Conservation (phyloP, 768 basidiomycete genomes). For the Lactarius evosmus region DNA sequence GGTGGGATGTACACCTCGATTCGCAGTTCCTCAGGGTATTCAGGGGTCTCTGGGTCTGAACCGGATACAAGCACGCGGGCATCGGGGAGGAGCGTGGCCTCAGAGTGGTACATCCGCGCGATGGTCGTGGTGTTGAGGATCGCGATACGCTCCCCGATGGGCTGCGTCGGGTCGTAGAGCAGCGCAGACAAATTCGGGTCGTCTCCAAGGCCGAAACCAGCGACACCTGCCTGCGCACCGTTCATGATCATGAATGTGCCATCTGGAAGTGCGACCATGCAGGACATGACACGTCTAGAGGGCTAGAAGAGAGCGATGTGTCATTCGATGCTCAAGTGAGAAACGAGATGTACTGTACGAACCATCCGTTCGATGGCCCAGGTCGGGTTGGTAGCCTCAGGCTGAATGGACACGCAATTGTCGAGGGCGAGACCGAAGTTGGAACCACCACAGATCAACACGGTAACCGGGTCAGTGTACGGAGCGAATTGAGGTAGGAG, state of each 20-base stretch:
- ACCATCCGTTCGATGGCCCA: conserved; percentile 84
- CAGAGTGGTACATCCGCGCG: conserved; percentile 75
- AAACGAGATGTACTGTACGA: conserved; percentile 27
- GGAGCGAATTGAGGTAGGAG: conserved; percentile 69
- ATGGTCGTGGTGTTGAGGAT: conserved; percentile 67
- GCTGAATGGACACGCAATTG: conserved; percentile 67
- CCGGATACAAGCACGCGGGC: conserved; percentile 74
- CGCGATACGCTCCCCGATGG: conserved; percentile 60
- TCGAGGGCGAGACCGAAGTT: conserved; percentile 55
- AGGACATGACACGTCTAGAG: conserved; percentile 71
- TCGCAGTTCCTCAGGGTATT: conserved; percentile 75
- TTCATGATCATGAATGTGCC: conserved; percentile 78
- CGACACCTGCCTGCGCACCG: conserved; percentile 65
- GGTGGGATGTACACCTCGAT: conserved; percentile 82
- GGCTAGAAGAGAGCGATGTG: conserved; percentile 42
- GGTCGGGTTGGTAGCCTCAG: conserved; percentile 56
- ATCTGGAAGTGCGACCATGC: conserved; percentile 67
- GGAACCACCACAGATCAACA: conserved; percentile 77
- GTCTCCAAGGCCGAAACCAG: conserved; percentile 67
- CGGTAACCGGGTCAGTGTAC: conserved; percentile 65
- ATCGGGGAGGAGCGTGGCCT: conserved; percentile 69
- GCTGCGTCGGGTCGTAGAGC: conserved; percentile 64
- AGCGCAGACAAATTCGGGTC: conserved; percentile 63
- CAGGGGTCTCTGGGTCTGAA: conserved; percentile 61
- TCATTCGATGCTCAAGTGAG: not conserved